Percentiles rank a stretch among this genome's conserved stretches.
phyloP scores from a whole-genome alignment of 73 alveolate species.

The Tetrahymena borealis region DNA sequence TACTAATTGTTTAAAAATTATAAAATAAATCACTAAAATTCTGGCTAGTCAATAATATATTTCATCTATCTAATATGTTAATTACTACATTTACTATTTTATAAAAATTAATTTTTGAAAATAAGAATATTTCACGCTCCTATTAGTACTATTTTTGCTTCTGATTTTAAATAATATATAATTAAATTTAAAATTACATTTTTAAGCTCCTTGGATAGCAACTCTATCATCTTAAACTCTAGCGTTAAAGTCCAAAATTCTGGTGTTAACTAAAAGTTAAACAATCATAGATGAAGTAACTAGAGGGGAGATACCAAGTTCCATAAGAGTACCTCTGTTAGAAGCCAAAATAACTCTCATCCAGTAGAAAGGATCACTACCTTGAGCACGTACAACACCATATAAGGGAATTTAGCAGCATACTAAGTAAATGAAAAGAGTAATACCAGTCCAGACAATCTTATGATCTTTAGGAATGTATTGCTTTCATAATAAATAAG shows the following conservation, averaged over 20 bases:
- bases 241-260: slow-evolving; percentile 32
- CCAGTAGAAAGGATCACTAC: slow-evolving; percentile 99
- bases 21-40: no score
- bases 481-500: neutral
- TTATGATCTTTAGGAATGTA: slow-evolving; percentile 4
- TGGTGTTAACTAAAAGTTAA: slow-evolving; percentile 13
- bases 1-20: no score
- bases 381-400: slow-evolving; percentile 83
- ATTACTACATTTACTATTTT: no score
- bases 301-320: slow-evolving; percentile 98
- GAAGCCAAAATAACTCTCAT: slow-evolving; percentile 99
- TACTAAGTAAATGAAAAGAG: slow-evolving; percentile 96
- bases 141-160: neutral
- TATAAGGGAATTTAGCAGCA: slow-evolving; percentile 99
- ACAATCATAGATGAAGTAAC: slow-evolving; percentile 65
- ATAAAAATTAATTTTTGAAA: no score
- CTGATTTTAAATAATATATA: neutral
- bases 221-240: slow-evolving; percentile 26
- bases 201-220: slow-evolving; percentile 34
- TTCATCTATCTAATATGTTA: no score
- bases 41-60: no score
- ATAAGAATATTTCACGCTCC: no score
- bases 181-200: slow-evolving; percentile 3
- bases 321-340: slow-evolving; percentile 99
- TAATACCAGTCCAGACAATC: slow-evolving; percentile 89